These are phyloP conservation scores for Malus sieversii DNA, from an alignment of 306 rosid genomes.

Conservation along the genomic window DNA sequence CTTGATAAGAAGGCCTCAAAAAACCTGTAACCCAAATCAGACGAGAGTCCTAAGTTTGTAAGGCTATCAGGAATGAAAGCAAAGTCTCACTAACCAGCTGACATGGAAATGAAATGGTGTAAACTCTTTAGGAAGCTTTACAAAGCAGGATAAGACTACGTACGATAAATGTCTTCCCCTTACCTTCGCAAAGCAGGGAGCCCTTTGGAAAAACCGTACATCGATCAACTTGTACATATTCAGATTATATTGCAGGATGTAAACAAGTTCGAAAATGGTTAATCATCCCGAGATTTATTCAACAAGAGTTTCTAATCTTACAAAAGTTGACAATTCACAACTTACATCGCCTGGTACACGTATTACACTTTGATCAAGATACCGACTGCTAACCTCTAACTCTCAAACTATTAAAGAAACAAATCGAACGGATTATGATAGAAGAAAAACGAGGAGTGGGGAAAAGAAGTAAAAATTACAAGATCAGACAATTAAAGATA, in stretches of 20 bases:
- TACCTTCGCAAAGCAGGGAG: too few species aligned
- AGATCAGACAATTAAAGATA: neutral
- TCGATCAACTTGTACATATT: neutral
- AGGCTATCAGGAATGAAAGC: too few species aligned
- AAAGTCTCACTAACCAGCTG: too few species aligned
- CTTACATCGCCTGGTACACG: conserved; percentile 2
- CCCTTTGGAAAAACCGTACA: neutral
- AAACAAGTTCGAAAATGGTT: neutral
- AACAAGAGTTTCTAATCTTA: neutral
- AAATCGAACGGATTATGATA: neutral
- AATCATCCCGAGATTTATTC: neutral
- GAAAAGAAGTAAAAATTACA: neutral
- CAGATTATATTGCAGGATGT: neutral
- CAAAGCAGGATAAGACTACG: too few species aligned
- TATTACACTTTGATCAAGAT: conserved; percentile 5
- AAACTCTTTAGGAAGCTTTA: too few species aligned
- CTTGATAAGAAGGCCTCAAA: too few species aligned
- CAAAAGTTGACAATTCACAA: neutral
- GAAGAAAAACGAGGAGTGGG: neutral
- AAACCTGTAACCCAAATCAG: too few species aligned
- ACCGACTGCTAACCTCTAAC: conserved; percentile 9
- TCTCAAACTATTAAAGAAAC: conserved; percentile 5
- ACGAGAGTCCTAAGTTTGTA: too few species aligned
- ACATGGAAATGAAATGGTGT: too few species aligned
- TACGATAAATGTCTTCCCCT: too few species aligned